These are phyloP conservation scores for Suillus lakei DNA, from an alignment of 768 basidiomycete genomes.

Conservation along the genomic window DNA sequence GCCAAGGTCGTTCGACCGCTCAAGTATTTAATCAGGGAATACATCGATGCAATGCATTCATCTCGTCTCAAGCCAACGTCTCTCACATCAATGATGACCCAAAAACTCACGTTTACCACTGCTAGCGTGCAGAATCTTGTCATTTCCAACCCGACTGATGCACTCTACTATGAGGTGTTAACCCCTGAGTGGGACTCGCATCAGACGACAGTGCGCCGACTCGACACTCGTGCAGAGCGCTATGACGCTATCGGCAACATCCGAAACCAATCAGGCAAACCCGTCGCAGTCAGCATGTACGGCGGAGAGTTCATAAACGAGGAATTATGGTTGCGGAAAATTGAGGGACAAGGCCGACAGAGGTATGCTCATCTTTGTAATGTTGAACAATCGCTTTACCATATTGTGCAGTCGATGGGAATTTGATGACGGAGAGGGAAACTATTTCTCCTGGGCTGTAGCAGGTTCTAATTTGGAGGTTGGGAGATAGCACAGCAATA, in stretches of 20 bases:
- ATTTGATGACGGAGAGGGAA: slow-evolving; percentile 29
- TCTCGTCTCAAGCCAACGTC: too few species aligned
- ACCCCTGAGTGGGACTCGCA: slow-evolving; percentile 43
- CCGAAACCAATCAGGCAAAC: slow-evolving; percentile 34
- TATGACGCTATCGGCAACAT: slow-evolving; percentile 39
- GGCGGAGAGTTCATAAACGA: slow-evolving; percentile 29
- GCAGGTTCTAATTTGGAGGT: slow-evolving; percentile 18
- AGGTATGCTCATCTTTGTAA: slow-evolving; percentile 9
- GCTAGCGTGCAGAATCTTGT: slow-evolving; percentile 41
- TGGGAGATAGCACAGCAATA: neutral
- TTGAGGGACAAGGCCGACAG: slow-evolving; percentile 17
- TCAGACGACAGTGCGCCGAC: slow-evolving; percentile 38
- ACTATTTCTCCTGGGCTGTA: slow-evolving; percentile 24
- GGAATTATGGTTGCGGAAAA: slow-evolving; percentile 36
- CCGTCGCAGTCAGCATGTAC: slow-evolving; percentile 35
- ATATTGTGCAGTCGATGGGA: slow-evolving; percentile 22
- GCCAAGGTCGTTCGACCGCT: neutral
- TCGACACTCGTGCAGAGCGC: slow-evolving; percentile 33
- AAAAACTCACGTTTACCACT: slow-evolving; percentile 43
- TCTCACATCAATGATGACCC: slow-evolving; percentile 21
- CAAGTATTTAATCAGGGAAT: neutral
- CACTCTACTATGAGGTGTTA: slow-evolving; percentile 44
- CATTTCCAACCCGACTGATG: slow-evolving; percentile 42
- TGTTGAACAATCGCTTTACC: slow-evolving; percentile 1
- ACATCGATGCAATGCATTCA: neutral